A percentile compares a stretch with the other conserved stretches of the same genome.
These are phyloP conservation scores for Neurospora sp. DNA, from an alignment of 495 filamentous ascomycete genomes.

Conservation along the genomic window DNA sequence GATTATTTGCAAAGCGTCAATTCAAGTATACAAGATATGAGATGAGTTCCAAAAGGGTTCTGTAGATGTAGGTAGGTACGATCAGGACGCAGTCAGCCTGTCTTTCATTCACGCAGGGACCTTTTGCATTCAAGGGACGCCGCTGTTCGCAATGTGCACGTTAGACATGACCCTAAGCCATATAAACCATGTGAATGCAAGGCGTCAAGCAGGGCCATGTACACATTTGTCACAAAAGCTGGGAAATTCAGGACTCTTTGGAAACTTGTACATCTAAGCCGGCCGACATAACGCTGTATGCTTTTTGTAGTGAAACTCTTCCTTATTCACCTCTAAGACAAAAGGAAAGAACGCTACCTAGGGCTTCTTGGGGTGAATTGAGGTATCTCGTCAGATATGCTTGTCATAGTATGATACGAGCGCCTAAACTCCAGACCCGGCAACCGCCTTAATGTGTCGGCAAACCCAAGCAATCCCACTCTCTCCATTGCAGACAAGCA, in stretches of 20 bases:
- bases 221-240: background rate
- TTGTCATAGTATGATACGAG: background rate
- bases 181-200: background rate
- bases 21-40: background rate
- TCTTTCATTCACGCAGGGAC: background rate
- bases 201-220: background rate
- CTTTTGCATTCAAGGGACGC: background rate
- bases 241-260: background rate
- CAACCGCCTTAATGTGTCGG: background rate
- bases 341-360: background rate
- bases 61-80: background rate
- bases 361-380: background rate
- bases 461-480: background rate
- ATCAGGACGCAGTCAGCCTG: background rate
- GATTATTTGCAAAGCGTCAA: background rate
- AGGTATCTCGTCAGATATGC: background rate
- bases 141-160: background rate
- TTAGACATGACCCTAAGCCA: background rate
- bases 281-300: background rate
- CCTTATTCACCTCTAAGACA: background rate
- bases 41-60: background rate
- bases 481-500: background rate
- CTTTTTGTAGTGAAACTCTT: background rate
- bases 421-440: background rate
- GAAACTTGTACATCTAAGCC: background rate